Conservation (phyloP, 2,329 filamentous ascomycete species). For the Alternaria sp. region DNA sequence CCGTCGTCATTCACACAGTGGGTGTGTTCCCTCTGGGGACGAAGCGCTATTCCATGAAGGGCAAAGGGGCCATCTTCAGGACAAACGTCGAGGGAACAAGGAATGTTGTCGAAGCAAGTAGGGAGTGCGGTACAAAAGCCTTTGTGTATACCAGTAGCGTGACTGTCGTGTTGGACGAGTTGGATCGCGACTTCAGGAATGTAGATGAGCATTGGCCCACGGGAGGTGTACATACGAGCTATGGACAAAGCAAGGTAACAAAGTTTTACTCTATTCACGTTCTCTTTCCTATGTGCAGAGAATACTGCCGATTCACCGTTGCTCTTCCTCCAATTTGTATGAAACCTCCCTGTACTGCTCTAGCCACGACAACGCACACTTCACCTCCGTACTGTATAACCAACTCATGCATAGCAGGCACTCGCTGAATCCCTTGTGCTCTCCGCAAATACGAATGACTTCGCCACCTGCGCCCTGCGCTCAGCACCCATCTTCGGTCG, state of each 20-base stretch:
- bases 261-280: not conserved
- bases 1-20: slow-evolving; percentile 91
- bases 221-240: slow-evolving; percentile 75
- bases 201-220: slow-evolving; percentile 84
- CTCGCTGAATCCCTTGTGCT: slow-evolving; percentile 83
- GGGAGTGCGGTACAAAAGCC: slow-evolving; percentile 72
- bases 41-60: slow-evolving; percentile 48
- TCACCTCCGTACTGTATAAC: slow-evolving; percentile 17
- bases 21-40: slow-evolving; percentile 52
- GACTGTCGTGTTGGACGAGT: slow-evolving; percentile 83
- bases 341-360: not conserved
- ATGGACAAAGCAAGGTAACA: slow-evolving; percentile 85
- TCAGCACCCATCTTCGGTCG: slow-evolving; percentile 91
- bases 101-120: slow-evolving; percentile 76
- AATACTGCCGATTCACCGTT: not conserved
- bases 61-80: slow-evolving; percentile 67
- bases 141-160: slow-evolving; percentile 92
- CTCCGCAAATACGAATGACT: slow-evolving; percentile 69
- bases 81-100: slow-evolving; percentile 90
- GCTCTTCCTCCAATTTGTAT: not conserved
- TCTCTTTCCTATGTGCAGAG: not conserved
- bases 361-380: not conserved
- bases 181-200: slow-evolving; percentile 75
- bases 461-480: slow-evolving; percentile 81
- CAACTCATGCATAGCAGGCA: slow-evolving; percentile 56